Base-by-base conservation (phyloP, 176 grass and related monocot genomes). In the Coix lacrymajobi region DNA sequence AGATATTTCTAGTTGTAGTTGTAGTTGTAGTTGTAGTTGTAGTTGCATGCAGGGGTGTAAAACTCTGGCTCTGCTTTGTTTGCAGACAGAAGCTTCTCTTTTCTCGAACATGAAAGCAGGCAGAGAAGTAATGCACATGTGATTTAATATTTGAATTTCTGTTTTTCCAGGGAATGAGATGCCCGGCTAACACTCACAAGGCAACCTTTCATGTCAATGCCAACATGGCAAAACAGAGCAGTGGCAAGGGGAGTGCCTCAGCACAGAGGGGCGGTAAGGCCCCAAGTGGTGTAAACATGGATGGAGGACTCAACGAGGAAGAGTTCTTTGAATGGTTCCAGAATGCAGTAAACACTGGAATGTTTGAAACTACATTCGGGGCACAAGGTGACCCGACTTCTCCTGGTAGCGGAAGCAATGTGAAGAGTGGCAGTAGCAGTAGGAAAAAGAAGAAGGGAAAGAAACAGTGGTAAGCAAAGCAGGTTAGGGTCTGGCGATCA, bases 301-400 rank as follows among this genome's bases (percentile, higher is more conserved):
- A 99, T 69, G 91, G 82, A 36, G 87, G 44, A 72, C 84, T 95
- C 30, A 88, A 90, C 0, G 89, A 93, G 71, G 94, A 92, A 79
- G 92, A 99, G 57, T 99, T 99, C 89, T 92, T 96, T 0, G 91
- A 99, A 49, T 99, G 93, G 96, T 77, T 99, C 77, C 91, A 99
- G 79, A 96, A 94, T 61, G 92, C 93, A 0, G 67, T 92, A 69
- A 90, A 99, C 46, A 93, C 96, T 32, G 96, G 96, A 43, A 82
- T 86, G 56, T 99, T 99, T 38, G 96, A 98, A 75, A 33, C 28
- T 17, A 17, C 91, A 15, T 90, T 64, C 15, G 62, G 79, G 32
- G 22, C 51, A 48, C 83, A 81, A 69, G 81, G 66, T 6, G 94
- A 93, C 2, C 81, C 77, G 12, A 71, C 91, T 40, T 78, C 89